Base-by-base conservation (phyloP, 768 basidiomycete genomes). In the Collybiopsis luxurians region DNA sequence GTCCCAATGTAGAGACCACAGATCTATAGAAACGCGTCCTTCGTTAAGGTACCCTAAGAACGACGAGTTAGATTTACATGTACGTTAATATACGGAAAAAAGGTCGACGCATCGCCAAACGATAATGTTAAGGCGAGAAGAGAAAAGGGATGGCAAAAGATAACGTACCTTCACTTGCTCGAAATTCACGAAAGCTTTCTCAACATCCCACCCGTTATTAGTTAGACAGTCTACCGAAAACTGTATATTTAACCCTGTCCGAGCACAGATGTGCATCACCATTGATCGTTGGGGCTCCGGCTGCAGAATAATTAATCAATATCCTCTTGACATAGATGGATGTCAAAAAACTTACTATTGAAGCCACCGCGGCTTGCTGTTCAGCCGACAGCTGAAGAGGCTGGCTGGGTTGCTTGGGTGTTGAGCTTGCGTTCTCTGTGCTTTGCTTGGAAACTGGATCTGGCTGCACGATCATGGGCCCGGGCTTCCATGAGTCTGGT, bases 191-290 rank as follows among this genome's bases (percentile, higher is more conserved):
- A 93, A 66, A 0, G 97, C 97, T 57, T 80, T 78, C 44, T 85
- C 84, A 50, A 90, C 63, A 66, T 95, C 84, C 95, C 95, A 98
- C 7, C 75, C 84, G 66, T 95, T 97, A 48, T 85, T 86, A 62
- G 83, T 77, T 58, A 98, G 70, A 67, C 96, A 98, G 58, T 97
- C 86, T n/a, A 88, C 74, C 5, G 93, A 82, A 64, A 84, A 96
- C 62, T 82, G 79, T 15, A 82, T 81, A 59, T 90, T 97, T 65
- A 99, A 76, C 21, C 85, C 80, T 0, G 96, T 98, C 56, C 81
- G 79, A 48, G 82, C 75, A 63, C 83, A 83, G 28, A 97, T 66
- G 63, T 91, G 82, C 54, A 90, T 60, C 36, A 95, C 86, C 11
- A 90, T 70, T 38, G 78, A 73, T 23, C 89, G 84, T 64, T 95